These are phyloP conservation scores for Gracilaria gracilis DNA, from an alignment of 23 red algal species.

Conservation along the genomic window DNA sequence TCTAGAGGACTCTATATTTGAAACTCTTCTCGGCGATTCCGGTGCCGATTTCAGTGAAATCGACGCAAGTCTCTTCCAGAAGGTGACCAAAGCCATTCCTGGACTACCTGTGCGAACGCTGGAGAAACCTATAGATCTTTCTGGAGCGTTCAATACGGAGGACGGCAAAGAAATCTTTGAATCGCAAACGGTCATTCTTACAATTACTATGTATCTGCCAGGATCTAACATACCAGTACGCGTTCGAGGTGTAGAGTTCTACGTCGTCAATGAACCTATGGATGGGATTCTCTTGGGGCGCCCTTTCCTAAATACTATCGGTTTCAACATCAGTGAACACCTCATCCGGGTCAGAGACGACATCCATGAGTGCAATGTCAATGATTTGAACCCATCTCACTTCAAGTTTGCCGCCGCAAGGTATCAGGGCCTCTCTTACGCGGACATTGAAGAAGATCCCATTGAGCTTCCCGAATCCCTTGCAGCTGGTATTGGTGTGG, in stretches of 20 bases:
- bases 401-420: too few relatives aligned
- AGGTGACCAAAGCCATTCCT: not conserved
- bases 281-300: slow-evolving; percentile 11
- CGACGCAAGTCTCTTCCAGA: not conserved
- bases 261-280: slow-evolving; percentile 10
- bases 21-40: not conserved
- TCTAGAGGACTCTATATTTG: not conserved
- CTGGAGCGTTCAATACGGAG: not conserved
- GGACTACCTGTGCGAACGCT: too few relatives aligned
- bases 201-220: not conserved
- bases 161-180: not conserved
- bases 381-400: too few relatives aligned
- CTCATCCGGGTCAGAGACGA: not conserved
- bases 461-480: too few relatives aligned
- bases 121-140: not conserved
- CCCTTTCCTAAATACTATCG: slow-evolving; percentile 13
- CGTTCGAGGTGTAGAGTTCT: slow-evolving; percentile 38
- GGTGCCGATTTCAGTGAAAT: slow-evolving; percentile 18
- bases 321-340: slow-evolving; percentile 14
- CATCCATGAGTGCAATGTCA: too few relatives aligned
- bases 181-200: not conserved
- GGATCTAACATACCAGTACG: slow-evolving; percentile 22
- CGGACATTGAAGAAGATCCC: too few relatives aligned
- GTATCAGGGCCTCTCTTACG: too few relatives aligned
- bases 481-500: too few relatives aligned